A percentile compares a stretch with the other conserved stretches of the same genome.
Conservation (phyloP, 2,329 filamentous ascomycete species). For the Calonectria honghensis region DNA sequence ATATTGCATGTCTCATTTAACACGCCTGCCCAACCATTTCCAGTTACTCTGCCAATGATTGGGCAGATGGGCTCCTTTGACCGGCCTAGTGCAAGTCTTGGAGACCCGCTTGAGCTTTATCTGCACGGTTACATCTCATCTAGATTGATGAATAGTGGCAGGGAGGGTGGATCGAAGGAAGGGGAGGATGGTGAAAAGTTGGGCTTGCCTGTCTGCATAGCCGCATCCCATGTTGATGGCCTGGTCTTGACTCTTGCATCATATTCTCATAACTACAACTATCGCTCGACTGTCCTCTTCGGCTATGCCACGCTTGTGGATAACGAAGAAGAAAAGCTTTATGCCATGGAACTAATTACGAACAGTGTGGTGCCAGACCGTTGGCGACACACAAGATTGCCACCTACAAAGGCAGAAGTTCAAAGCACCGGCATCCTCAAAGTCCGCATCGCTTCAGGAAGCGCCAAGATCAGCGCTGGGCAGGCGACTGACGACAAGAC, state of each 20-base stretch:
- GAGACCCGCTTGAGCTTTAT: slow-evolving; percentile 84
- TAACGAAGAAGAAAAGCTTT: slow-evolving; percentile 81
- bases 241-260: slow-evolving; percentile 87
- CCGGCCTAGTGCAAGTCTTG: slow-evolving; percentile 74
- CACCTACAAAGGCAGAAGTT: slow-evolving; percentile 84
- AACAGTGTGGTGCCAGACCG: slow-evolving; percentile 81
- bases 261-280: slow-evolving; percentile 90
- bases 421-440: slow-evolving; percentile 83
- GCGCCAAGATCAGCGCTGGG: slow-evolving; percentile 83
- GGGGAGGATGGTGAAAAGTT: slow-evolving; percentile 43
- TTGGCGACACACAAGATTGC: slow-evolving; percentile 81
- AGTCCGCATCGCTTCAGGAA: slow-evolving; percentile 81
- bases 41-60: slow-evolving; percentile 89
- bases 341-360: slow-evolving; percentile 86
- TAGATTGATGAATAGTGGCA: slow-evolving; percentile 81
- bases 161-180: slow-evolving; percentile 36
- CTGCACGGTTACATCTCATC: slow-evolving; percentile 90
- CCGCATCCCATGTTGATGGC: slow-evolving; percentile 85
- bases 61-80: slow-evolving; percentile 86
- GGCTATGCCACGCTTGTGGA: slow-evolving; percentile 82
- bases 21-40: slow-evolving; percentile 79
- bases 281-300: slow-evolving; percentile 86
- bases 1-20: slow-evolving; percentile 89
- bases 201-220: slow-evolving; percentile 82
- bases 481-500: slow-evolving; percentile 73